phyloP scores from a whole-genome alignment of 2,329 filamentous ascomycete genomes.

The Fonsecaea multimorphosa region DNA sequence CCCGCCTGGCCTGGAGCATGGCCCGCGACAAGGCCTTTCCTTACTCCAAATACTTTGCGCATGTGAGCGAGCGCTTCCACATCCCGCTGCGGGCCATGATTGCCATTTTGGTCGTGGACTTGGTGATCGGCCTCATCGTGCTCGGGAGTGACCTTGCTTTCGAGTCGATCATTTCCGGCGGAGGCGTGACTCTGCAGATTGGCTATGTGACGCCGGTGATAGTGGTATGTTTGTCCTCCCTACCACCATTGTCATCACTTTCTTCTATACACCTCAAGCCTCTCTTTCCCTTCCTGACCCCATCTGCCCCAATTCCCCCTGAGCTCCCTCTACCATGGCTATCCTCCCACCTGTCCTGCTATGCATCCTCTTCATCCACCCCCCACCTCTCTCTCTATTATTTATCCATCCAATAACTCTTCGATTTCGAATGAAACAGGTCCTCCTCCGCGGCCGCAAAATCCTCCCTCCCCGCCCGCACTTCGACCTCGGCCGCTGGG shows the following conservation, averaged over 20 bases:
- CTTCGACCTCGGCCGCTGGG: constrained; percentile 35
- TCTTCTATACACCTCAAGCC: no score
- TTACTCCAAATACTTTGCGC: constrained; percentile 59
- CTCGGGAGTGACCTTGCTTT: constrained; percentile 34
- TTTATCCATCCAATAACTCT: background rate
- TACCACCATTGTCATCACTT: background rate
- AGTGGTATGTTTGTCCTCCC: constrained; percentile 20
- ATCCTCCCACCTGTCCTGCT: background rate
- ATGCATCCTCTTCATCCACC: background rate
- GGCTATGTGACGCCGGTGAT: constrained; percentile 33
- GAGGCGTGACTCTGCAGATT: constrained; percentile 32
- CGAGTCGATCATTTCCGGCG: constrained; percentile 35
- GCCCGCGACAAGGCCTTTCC: constrained; percentile 68
- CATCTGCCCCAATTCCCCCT: no score
- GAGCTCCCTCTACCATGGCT: background rate
- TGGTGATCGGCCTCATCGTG: constrained; percentile 33
- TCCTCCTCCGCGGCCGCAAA: constrained; percentile 32
- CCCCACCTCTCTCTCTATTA: background rate
- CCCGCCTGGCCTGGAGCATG: constrained; percentile 34
- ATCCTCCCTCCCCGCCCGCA: constrained; percentile 31
- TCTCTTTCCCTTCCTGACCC: no score
- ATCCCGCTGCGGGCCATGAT: constrained; percentile 57
- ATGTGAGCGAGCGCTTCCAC: constrained; percentile 60
- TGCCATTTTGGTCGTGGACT: constrained; percentile 32
- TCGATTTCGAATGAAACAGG: background rate